Conservation (phyloP, 257 asterid genomes). For the Anisodus tanguticus region DNA sequence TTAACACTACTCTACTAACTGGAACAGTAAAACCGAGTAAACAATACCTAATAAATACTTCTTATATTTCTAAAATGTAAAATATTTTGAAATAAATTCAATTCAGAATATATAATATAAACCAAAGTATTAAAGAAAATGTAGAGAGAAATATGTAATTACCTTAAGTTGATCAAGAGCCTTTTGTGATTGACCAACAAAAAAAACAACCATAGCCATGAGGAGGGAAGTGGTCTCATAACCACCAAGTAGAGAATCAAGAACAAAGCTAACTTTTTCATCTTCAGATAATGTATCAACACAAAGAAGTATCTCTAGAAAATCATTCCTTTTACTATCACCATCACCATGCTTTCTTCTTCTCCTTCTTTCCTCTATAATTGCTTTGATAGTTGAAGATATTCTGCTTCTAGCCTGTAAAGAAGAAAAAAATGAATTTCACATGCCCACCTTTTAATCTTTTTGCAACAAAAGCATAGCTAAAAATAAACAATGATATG, state of each 20-base stretch:
- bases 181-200: conserved; percentile 48
- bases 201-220: conserved; percentile 60
- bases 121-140: not conserved
- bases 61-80: not conserved
- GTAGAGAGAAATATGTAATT: not conserved
- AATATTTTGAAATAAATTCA: not conserved
- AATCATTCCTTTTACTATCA: conserved; percentile 36
- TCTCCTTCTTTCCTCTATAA: conserved; percentile 57
- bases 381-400: conserved; percentile 74
- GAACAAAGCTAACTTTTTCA: conserved; percentile 16
- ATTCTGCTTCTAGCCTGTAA: conserved; percentile 92
- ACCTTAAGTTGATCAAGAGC: conserved; percentile 67
- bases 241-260: conserved; percentile 79
- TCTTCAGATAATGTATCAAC: too few relatives aligned
- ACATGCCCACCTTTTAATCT: conserved; percentile 44
- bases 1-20: not conserved
- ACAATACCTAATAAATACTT: too few relatives aligned
- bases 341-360: conserved; percentile 41
- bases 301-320: too few relatives aligned
- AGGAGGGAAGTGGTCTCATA: conserved; percentile 79
- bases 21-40: not conserved
- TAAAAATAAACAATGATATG: not conserved
- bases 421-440: conserved; percentile 48
- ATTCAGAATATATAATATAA: not conserved
- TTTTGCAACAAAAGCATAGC: conserved; percentile 7